Conservation (phyloP, 106 monocot species). For the Apostasia ramifera region DNA sequence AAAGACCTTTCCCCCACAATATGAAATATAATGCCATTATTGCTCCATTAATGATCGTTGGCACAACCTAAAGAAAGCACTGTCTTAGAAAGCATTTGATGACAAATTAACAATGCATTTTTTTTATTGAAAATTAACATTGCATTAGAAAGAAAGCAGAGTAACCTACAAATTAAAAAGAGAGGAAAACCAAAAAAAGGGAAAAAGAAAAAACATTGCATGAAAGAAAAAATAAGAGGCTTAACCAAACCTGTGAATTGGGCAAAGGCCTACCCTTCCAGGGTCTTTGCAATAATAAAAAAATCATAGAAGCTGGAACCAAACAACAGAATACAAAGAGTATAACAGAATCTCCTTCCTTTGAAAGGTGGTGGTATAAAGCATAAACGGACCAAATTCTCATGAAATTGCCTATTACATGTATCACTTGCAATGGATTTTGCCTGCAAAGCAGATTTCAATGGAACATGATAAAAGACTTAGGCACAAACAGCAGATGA, state of each 20-base stretch:
- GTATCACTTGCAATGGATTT: slow-evolving; percentile 80
- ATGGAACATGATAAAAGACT: not conserved
- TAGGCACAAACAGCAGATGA: not conserved
- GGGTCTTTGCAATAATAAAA: slow-evolving; percentile 77
- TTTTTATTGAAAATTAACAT: not conserved
- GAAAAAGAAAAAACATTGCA: not conserved
- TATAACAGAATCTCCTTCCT: slow-evolving; percentile 55
- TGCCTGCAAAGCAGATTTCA: slow-evolving; percentile 34
- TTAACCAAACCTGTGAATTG: slow-evolving; percentile 72
- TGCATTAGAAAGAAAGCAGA: not conserved
- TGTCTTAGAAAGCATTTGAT: slow-evolving; percentile 13
- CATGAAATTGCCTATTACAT: slow-evolving; percentile 78
- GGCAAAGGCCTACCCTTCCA: slow-evolving; percentile 92
- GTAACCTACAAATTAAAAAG: too few species aligned
- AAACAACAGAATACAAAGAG: slow-evolving; percentile 80
- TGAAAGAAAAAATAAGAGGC: slow-evolving; percentile 3
- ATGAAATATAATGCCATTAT: slow-evolving; percentile 82
- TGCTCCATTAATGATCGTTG: slow-evolving; percentile 91
- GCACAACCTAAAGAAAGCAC: slow-evolving; percentile 54
- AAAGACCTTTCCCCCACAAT: slow-evolving; percentile 93
- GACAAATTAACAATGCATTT: not conserved
- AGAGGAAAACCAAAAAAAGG: not conserved
- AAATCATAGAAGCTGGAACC: slow-evolving; percentile 82
- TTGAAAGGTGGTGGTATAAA: slow-evolving; percentile 61
- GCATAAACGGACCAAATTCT: slow-evolving; percentile 99